Evolutionary conservation across 768 basidiomycete species (phyloP).

Genomic region (Tremella mesenterica): DNA sequence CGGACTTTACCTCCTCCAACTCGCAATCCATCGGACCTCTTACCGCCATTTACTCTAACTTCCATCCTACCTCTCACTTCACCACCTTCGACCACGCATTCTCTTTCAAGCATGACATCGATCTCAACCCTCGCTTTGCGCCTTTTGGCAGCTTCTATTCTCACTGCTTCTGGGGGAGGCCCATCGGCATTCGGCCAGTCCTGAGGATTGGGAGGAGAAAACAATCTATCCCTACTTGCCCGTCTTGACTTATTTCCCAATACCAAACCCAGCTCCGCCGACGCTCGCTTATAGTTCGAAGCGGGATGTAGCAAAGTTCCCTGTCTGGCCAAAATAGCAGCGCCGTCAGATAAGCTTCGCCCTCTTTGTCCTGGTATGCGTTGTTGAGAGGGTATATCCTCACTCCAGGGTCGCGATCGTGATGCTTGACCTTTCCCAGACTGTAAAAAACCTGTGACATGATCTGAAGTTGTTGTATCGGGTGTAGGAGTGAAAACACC

Average conservation of each 20-base stretch:
- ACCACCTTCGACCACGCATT: slow-evolving; percentile 71
- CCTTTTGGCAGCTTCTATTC: slow-evolving; percentile 48
- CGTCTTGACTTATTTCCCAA: slow-evolving; percentile 30
- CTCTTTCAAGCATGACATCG: slow-evolving; percentile 67
- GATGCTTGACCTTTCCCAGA: slow-evolving; percentile 6
- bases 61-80: slow-evolving; percentile 62
- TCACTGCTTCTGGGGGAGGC: slow-evolving; percentile 50
- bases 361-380: slow-evolving; percentile 15
- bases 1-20: slow-evolving; percentile 69
- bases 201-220: slow-evolving; percentile 29
- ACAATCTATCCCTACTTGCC: slow-evolving; percentile 25
- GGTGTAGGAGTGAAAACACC: slow-evolving; percentile 10
- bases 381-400: slow-evolving; percentile 19
- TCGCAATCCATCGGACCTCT: slow-evolving; percentile 53
- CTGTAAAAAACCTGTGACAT: not conserved
- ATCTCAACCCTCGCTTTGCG: slow-evolving; percentile 64
- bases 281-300: slow-evolving; percentile 33
- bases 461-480: not conserved
- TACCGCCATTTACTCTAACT: slow-evolving; percentile 55
- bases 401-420: slow-evolving; percentile 26
- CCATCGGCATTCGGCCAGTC: slow-evolving; percentile 14
- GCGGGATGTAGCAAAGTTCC: slow-evolving; percentile 40
- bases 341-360: slow-evolving; percentile 35
- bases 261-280: slow-evolving; percentile 39
- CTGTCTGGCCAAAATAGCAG: slow-evolving; percentile 34